A percentile compares a stretch with the other conserved stretches of the same genome.
phyloP scores from a whole-genome alignment of 345 rosid species.

The Arabis hirsuta region DNA sequence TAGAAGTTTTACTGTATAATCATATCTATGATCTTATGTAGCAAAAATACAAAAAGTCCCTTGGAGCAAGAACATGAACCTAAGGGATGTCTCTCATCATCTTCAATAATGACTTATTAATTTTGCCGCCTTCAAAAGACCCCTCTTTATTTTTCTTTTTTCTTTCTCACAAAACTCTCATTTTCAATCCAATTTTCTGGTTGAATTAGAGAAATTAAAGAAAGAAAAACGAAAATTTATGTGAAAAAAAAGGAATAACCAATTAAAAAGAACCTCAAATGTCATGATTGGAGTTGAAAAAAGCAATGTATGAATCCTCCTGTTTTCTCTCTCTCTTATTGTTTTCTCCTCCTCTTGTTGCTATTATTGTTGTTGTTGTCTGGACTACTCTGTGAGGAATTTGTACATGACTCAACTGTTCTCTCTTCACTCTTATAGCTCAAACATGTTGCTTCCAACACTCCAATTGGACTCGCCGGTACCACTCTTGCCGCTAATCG shows the following conservation, averaged over 20 bases:
- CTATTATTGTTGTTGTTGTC: conserved; percentile 36
- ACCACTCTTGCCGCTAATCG: conserved; percentile 33
- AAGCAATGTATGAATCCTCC: conserved; percentile 11
- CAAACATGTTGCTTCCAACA: conserved; percentile 72
- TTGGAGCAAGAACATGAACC: conserved; percentile 36
- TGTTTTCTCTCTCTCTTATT: conserved; percentile 21
- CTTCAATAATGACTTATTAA: conserved; percentile 31
- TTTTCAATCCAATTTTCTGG: conserved; percentile 29
- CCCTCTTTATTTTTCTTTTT: conserved; percentile 27
- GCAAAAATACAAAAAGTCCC: conserved; percentile 9
- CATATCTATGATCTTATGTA: conserved; percentile 10
- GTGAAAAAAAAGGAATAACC: conserved; percentile 5
- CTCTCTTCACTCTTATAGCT: conserved; percentile 73
- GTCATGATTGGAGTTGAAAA: conserved; percentile 27
- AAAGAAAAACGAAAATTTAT: conserved; percentile 28
- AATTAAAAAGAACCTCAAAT: conserved; percentile 33
- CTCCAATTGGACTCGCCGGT: conserved; percentile 71
- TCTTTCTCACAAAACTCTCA: conserved; percentile 35
- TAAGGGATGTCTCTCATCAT: conserved; percentile 29
- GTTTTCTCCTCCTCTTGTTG: conserved; percentile 53
- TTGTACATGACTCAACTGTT: conserved; percentile 67
- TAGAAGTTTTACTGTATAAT: too few species aligned
- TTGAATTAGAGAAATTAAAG: conserved; percentile 28
- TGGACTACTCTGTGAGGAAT: conserved; percentile 53
- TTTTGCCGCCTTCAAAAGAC: conserved; percentile 33